Conservation (phyloP, 1,284 basidiomycete species). For the Filobasidium uniguttulatum region DNA sequence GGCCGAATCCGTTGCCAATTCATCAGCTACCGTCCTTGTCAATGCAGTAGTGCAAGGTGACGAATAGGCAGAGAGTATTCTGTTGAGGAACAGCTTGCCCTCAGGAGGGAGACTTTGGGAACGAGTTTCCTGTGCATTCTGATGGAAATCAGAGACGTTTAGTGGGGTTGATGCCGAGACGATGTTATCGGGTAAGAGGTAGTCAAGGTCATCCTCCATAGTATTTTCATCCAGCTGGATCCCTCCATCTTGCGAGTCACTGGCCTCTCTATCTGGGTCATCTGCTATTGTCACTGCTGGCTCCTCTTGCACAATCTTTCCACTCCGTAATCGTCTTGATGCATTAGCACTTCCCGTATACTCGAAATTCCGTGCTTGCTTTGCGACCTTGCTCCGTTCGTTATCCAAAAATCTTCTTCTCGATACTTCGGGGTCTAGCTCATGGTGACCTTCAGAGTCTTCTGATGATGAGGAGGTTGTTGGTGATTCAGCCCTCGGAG, state of each 20-base stretch:
- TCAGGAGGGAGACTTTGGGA: too few species aligned
- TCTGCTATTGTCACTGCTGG: not conserved
- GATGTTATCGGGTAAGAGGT: too few species aligned
- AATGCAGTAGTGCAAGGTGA: too few species aligned
- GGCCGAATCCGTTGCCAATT: slow-evolving; percentile 14
- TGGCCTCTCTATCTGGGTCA: too few species aligned
- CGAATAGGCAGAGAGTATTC: too few species aligned
- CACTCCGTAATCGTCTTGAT: slow-evolving; percentile 29
- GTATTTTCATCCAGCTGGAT: too few species aligned
- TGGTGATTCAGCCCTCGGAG: not conserved
- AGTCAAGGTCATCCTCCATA: too few species aligned
- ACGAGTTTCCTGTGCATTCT: too few species aligned
- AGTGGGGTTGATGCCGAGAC: too few species aligned
- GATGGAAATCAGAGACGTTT: too few species aligned
- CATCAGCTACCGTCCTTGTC: not conserved
- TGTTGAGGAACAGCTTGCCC: too few species aligned
- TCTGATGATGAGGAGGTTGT: not conserved
- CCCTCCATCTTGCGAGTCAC: not conserved
- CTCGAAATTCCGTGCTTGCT: slow-evolving; percentile 34
- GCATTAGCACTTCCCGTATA: slow-evolving; percentile 31
- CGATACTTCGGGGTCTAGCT: slow-evolving; percentile 10
- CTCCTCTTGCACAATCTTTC: slow-evolving; percentile 20
- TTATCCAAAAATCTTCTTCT: slow-evolving; percentile 29
- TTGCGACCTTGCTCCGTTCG: slow-evolving; percentile 25
- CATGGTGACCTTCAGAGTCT: not conserved